Evolutionary conservation across 345 rosid genomes (phyloP).

Genomic region (Euclidium syriacum): DNA sequence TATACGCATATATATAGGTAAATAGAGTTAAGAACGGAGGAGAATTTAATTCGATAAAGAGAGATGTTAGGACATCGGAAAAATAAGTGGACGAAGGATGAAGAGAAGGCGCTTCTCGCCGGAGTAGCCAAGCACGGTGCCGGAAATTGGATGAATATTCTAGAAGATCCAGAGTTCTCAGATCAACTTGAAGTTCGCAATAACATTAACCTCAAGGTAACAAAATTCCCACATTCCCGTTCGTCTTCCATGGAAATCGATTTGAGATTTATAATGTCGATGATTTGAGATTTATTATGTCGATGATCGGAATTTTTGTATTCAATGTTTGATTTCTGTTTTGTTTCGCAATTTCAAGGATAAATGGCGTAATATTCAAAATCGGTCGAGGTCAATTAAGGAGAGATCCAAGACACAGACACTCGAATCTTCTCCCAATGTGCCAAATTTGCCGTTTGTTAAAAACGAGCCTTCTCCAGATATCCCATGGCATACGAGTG

Average conservation of each 20-base stretch:
- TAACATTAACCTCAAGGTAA: constrained; percentile 81
- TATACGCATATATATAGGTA: background rate
- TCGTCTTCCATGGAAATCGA: background rate
- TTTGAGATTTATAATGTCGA: background rate
- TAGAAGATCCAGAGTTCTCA: constrained; percentile 60
- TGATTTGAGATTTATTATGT: background rate
- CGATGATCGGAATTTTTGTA: background rate
- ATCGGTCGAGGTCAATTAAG: too few species aligned
- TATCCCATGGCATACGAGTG: background rate
- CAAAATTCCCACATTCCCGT: background rate
- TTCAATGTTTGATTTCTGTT: background rate
- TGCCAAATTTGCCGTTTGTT: background rate
- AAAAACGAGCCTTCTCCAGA: background rate
- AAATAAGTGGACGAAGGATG: constrained; percentile 72
- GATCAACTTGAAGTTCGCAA: constrained; percentile 52
- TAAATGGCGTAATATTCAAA: constrained; percentile 78
- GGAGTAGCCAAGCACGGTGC: constrained; percentile 71
- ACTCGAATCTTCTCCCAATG: constrained; percentile 23
- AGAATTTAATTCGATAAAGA: background rate
- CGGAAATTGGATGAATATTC: constrained; percentile 71
- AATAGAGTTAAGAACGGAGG: background rate
- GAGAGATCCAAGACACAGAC: constrained; percentile 38
- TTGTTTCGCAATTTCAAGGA: constrained; percentile 35
- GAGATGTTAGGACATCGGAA: constrained; percentile 51
- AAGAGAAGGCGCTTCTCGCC: constrained; percentile 65